phyloP scores from a whole-genome alignment of 495 filamentous ascomycete species.

The Neurospora terricola region DNA sequence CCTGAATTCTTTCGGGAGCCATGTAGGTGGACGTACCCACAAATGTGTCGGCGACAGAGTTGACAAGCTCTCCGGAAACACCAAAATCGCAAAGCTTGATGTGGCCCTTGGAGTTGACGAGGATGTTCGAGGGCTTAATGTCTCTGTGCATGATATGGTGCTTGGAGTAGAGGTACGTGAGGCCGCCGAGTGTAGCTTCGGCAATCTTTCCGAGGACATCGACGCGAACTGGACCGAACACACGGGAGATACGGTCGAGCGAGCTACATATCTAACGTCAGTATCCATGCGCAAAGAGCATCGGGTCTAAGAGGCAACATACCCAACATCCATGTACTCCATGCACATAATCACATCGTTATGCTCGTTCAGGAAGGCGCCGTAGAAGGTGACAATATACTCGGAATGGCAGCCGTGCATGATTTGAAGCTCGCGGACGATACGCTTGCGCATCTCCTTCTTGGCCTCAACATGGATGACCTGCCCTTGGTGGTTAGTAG shows the following conservation, averaged over 20 bases:
- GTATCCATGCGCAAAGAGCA: slow-evolving; percentile 5
- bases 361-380: slow-evolving; percentile 89
- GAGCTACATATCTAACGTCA: slow-evolving; percentile 50
- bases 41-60: slow-evolving; percentile 95
- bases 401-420: slow-evolving; percentile 97
- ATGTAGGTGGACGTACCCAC: slow-evolving; percentile 98
- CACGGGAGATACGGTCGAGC: slow-evolving; percentile 87
- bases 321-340: slow-evolving; percentile 99
- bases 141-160: slow-evolving; percentile 98
- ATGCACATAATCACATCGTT: slow-evolving; percentile 98
- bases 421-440: slow-evolving; percentile 90
- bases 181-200: slow-evolving; percentile 87
- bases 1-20: slow-evolving; percentile 95
- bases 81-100: slow-evolving; percentile 99
- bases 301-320: slow-evolving; percentile 23
- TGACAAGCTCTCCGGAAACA: slow-evolving; percentile 90
- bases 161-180: slow-evolving; percentile 86
- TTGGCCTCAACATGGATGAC: slow-evolving; percentile 98
- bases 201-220: slow-evolving; percentile 99
- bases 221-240: slow-evolving; percentile 91
- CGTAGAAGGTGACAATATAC: slow-evolving; percentile 94
- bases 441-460: slow-evolving; percentile 89
- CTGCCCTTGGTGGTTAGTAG: slow-evolving; percentile 32
- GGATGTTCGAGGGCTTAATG: slow-evolving; percentile 95
- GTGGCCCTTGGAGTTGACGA: slow-evolving; percentile 84